Evolutionary conservation across 1,284 basidiomycete genomes (phyloP), one percentile per base, ranked within the genome.

Genomic region (Rhodofomes roseus): DNA sequence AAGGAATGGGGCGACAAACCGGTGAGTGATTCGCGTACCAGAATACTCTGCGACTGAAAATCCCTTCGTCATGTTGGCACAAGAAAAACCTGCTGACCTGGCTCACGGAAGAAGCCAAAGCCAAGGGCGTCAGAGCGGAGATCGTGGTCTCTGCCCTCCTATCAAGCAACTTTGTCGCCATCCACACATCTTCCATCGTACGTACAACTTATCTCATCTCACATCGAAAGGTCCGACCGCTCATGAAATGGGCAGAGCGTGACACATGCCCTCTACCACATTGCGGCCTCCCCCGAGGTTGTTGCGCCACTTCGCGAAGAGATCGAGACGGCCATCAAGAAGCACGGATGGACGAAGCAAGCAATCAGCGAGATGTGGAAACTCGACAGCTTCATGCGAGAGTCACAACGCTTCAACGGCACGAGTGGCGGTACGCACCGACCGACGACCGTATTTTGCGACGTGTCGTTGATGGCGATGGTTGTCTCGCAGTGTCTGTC

Each of bases 321-420:
- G 62, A 69, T 81, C 0, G 74, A 77, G 29, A 46, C 55, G 0
- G 66, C 76, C 5, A 58, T 78, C 8, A 58, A 61, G 0, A 66
- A 70, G 40, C 73, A 80, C 18, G 79, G 81, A 0, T 80, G 80
- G 77, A 77, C 76, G 1, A 81, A 81, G 63, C 63, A 62, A 0
- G 71, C 77, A 0, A 68, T 84, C 56, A 66, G 64, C 12, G 79
- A 77, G 55, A 76, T 83, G 76, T 66, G 69, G 56, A 79, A 79
- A 58, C 64, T 83, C 20, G 81, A 84, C 63, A 83, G 81, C 61
- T 82, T 84, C 67, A 62, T 85, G 53, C 76, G 78, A 48, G 81
- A 83, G 63, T 75, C 76, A 0, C 74, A 77, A 57, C 71, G 80
- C 16, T 59, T 74, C 50, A 73, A 73, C 41, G 74, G 72, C 0